A percentile compares a stretch with the other conserved stretches of the same genome.
These are phyloP conservation scores for Fusarium odoratissimum DNA, from an alignment of 2,329 filamentous ascomycete species.

Conservation along the genomic window DNA sequence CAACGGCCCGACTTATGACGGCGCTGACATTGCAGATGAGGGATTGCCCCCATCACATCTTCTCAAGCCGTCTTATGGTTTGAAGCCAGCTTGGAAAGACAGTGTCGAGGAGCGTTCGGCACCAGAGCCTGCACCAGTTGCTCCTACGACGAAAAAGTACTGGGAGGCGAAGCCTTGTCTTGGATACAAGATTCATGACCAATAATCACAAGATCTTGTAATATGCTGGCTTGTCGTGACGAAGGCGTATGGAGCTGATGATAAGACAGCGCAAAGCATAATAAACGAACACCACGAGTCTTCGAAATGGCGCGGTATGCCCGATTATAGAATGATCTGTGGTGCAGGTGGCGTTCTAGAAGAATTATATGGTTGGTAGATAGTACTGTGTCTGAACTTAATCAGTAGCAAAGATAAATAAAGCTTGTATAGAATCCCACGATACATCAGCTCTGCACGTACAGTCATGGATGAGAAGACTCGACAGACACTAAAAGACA, in stretches of 20 bases:
- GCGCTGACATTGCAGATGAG: neutral
- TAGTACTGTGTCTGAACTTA: neutral
- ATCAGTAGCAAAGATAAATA: neutral
- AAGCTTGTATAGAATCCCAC: neutral
- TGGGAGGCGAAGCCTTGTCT: neutral
- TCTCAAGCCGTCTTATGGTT: neutral
- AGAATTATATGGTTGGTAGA: neutral
- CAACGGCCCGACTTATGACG: too few species aligned
- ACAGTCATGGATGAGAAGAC: neutral
- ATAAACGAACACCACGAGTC: neutral
- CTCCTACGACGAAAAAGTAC: neutral
- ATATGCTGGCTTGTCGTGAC: neutral
- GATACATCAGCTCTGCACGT: neutral
- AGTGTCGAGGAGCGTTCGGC: neutral
- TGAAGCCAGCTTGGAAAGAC: neutral
- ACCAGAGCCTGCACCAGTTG: neutral
- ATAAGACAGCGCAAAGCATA: neutral
- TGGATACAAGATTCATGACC: neutral
- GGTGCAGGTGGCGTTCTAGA: neutral
- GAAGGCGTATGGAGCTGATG: neutral
- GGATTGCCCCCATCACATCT: neutral
- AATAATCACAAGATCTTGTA: neutral
- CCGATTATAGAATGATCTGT: too few species aligned
- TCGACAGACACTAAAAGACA: neutral
- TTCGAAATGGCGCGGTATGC: too few species aligned